Evolutionary conservation across 2,329 filamentous ascomycete species (phyloP).

Genomic region (Raffaelea deltoideospora): DNA sequence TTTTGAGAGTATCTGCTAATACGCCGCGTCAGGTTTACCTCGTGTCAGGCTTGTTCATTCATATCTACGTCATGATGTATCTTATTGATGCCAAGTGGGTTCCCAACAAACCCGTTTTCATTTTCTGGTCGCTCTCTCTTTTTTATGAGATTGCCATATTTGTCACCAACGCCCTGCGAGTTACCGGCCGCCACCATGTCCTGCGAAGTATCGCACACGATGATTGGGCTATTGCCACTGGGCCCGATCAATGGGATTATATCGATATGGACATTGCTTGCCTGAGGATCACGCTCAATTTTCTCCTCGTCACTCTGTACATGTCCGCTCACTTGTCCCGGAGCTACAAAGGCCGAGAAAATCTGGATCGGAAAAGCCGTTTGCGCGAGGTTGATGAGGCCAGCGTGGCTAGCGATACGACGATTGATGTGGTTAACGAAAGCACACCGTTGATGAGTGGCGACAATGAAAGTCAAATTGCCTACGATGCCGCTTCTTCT

Average conservation of each 20-base stretch:
- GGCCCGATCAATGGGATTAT: slow-evolving; percentile 37
- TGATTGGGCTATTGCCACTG: slow-evolving; percentile 22
- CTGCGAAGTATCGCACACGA: slow-evolving; percentile 17
- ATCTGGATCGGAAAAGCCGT: slow-evolving; percentile 25
- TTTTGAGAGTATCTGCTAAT: slow-evolving; percentile 2
- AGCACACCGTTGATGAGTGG: slow-evolving; percentile 46
- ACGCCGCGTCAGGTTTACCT: slow-evolving; percentile 10
- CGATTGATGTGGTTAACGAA: slow-evolving; percentile 30
- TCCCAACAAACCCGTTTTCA: slow-evolving; percentile 64
- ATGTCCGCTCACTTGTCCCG: slow-evolving; percentile 26
- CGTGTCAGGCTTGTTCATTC: slow-evolving; percentile 8
- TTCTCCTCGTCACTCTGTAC: slow-evolving; percentile 39
- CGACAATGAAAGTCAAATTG: slow-evolving; percentile 13
- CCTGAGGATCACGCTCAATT: slow-evolving; percentile 46
- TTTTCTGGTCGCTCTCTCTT: slow-evolving; percentile 64
- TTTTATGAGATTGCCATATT: slow-evolving; percentile 60
- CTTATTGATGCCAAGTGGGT: slow-evolving; percentile 64
- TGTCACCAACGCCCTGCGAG: slow-evolving; percentile 50
- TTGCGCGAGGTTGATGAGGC: slow-evolving; percentile 13
- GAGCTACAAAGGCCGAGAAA: slow-evolving; percentile 23
- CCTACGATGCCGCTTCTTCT: not conserved
- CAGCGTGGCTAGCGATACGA: not conserved
- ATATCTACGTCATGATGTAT: slow-evolving; percentile 8
- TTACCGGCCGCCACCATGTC: slow-evolving; percentile 34
- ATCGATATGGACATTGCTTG: slow-evolving; percentile 52